A percentile compares a stretch with the other conserved stretches of the same genome.
Evolutionary conservation across 345 rosid genomes (phyloP).

Genomic region (Theobroma cacao): DNA sequence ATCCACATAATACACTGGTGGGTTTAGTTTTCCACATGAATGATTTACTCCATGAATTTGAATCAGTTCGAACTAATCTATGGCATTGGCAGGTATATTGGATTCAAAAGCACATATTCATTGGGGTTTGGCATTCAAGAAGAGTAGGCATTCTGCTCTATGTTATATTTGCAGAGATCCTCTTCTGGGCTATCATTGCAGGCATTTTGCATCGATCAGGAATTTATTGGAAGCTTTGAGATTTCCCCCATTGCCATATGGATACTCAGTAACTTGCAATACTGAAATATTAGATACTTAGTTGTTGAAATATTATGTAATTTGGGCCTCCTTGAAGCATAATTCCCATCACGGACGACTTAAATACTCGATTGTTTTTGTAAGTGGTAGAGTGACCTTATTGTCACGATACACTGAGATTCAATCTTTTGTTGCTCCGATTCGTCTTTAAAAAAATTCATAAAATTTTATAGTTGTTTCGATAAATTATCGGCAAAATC

Average conservation of each 20-base stretch:
- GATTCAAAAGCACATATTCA: conserved; percentile 54
- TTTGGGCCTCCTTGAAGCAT: neutral
- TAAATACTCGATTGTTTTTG: no score
- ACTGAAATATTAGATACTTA: no score
- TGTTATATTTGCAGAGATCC: conserved; percentile 54
- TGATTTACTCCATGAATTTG: no score
- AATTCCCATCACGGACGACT: no score
- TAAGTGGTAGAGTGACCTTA: no score
- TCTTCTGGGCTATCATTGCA: conserved; percentile 51
- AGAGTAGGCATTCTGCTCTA: conserved; percentile 50
- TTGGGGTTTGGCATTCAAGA: conserved; percentile 52
- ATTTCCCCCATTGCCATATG: neutral
- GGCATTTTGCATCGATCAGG: conserved; percentile 54
- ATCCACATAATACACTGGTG: conserved; percentile 73
- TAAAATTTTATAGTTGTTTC: no score
- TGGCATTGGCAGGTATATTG: conserved; percentile 41
- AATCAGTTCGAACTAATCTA: neutral
- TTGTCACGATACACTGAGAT: no score
- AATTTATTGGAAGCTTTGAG: conserved; percentile 58
- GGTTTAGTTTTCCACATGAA: neutral
- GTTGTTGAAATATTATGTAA: neutral
- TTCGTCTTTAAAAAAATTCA: no score
- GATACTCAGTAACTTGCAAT: no score
- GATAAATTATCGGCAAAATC: no score
- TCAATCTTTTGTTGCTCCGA: no score